Percentiles rank a stretch among this genome's conserved stretches.
Evolutionary conservation across 257 asterid genomes (phyloP).

Genomic region (Rehmannia glutinosa): DNA sequence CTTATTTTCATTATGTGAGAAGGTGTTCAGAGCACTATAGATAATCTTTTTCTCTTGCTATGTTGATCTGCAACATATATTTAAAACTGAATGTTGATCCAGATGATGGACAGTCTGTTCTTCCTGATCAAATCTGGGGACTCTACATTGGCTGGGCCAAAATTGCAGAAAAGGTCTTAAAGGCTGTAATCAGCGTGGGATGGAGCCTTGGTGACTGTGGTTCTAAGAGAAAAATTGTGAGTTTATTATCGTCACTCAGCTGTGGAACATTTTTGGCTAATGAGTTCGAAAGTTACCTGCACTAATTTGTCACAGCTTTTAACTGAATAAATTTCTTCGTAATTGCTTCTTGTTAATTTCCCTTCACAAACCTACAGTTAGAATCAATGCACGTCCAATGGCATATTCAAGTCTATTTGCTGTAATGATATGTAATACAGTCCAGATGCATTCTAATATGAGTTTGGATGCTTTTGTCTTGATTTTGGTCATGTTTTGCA

Average conservation of each 20-base stretch:
- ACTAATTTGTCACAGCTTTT: neutral
- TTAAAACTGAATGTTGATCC: conserved; percentile 15
- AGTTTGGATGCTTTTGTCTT: no score
- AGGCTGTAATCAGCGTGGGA: conserved; percentile 58
- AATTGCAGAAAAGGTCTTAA: conserved; percentile 27
- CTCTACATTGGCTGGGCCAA: conserved; percentile 79
- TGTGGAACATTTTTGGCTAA: neutral
- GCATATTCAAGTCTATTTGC: no score
- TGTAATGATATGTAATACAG: no score
- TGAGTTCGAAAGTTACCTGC: neutral
- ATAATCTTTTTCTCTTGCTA: neutral
- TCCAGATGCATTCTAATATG: no score
- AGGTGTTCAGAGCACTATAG: no score
- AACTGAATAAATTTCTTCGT: neutral
- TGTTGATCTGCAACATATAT: neutral
- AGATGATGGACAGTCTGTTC: conserved; percentile 42
- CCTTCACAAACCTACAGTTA: no score
- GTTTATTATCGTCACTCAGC: conserved; percentile 20
- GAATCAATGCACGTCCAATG: no score
- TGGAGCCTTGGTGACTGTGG: conserved; percentile 43
- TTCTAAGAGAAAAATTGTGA: conserved; percentile 53
- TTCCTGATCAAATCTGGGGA: conserved; percentile 78
- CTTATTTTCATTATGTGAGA: no score
- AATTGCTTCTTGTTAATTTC: neutral
- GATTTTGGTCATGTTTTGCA: no score